phyloP scores from a whole-genome alignment of 2,329 filamentous ascomycete species.

The Penicillium sp. region DNA sequence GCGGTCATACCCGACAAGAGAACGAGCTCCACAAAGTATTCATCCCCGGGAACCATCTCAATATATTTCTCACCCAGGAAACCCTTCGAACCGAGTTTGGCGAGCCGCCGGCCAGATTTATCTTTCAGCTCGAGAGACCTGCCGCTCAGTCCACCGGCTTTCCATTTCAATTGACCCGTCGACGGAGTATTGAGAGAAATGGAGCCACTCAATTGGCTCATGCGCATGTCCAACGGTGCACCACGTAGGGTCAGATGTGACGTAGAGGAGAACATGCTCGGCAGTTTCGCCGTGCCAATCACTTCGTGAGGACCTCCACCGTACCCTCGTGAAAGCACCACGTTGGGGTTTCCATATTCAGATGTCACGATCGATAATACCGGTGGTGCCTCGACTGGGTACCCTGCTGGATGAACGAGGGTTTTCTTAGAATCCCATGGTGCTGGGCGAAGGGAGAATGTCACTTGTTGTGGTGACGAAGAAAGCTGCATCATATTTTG shows the following conservation, averaged over 20 bases:
- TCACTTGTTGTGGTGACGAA: neutral
- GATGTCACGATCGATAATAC: slow-evolving; percentile 2
- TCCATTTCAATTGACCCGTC: slow-evolving; percentile 3
- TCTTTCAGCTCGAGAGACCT: slow-evolving; percentile 2
- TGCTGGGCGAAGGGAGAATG: slow-evolving; percentile 3
- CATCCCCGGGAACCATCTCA: neutral
- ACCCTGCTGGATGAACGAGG: slow-evolving; percentile 3
- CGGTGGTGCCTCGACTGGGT: slow-evolving; percentile 5
- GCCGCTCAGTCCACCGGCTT: neutral
- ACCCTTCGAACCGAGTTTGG: neutral
- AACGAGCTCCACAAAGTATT: slow-evolving; percentile 2
- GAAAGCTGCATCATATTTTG: too few species aligned
- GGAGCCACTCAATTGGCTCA: slow-evolving; percentile 1
- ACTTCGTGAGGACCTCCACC: slow-evolving; percentile 1
- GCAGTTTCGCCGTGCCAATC: neutral
- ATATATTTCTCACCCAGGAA: slow-evolving; percentile 1
- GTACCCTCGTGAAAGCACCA: neutral
- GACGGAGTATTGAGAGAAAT: neutral
- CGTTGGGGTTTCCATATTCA: neutral
- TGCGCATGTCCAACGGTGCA: slow-evolving; percentile 1
- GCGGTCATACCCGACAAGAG: slow-evolving; percentile 1
- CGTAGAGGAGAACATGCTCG: slow-evolving; percentile 1
- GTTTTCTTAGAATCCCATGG: slow-evolving; percentile 2
- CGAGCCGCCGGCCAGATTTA: neutral
- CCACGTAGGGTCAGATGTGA: slow-evolving; percentile 1